Conservation (phyloP, 164 flowering plant species). For the Sextonia rubra region DNA sequence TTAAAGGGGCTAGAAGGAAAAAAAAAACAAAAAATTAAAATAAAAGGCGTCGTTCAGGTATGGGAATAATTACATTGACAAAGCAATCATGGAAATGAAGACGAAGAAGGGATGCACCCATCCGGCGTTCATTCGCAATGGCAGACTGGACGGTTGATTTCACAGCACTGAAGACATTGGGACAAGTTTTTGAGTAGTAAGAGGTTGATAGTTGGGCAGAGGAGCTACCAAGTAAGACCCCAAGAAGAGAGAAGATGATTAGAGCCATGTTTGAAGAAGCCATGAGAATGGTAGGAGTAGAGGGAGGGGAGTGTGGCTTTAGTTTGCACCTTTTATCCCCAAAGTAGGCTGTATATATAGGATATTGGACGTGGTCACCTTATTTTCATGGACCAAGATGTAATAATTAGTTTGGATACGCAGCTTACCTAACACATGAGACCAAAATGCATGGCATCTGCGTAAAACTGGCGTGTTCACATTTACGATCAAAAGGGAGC, state of each 20-base stretch:
- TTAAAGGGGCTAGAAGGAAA: not conserved
- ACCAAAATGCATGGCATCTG: slow-evolving; percentile 10
- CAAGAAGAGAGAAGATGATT: not conserved
- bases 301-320: not conserved
- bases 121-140: slow-evolving; percentile 46
- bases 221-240: slow-evolving; percentile 28
- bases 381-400: not conserved
- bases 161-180: slow-evolving; percentile 37
- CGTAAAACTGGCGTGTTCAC: not conserved
- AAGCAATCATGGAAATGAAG: slow-evolving; percentile 78
- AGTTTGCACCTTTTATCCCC: not conserved
- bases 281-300: too few species aligned
- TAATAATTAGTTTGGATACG: not conserved
- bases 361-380: not conserved
- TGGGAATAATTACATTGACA: slow-evolving; percentile 52
- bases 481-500: not conserved
- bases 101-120: slow-evolving; percentile 74
- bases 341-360: slow-evolving; percentile 6
- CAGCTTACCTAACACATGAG: slow-evolving; percentile 11
- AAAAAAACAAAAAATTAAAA: too few species aligned
- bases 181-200: slow-evolving; percentile 63
- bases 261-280: not conserved
- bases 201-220: slow-evolving; percentile 65
- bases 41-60: not conserved
- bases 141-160: slow-evolving; percentile 48